phyloP scores from a whole-genome alignment of 2,329 filamentous ascomycete genomes.

The Colletotrichum orbiculare region DNA sequence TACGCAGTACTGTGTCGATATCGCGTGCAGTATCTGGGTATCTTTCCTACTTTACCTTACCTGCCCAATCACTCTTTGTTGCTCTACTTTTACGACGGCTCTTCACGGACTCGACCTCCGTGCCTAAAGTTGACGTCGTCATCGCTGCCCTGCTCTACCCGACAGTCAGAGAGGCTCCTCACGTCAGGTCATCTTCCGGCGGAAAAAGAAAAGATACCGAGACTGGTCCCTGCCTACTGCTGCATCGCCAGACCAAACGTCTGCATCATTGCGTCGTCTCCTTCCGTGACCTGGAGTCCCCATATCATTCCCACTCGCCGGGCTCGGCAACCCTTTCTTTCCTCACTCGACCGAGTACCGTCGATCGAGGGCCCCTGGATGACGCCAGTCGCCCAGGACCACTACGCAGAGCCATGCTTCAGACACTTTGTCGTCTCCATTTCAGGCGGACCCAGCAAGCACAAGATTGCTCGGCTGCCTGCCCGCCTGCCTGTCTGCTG shows the following conservation, averaged over 20 bases:
- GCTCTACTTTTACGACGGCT: no score
- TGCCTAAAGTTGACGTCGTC: no score
- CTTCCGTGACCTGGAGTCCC: conserved; percentile 20
- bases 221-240: conserved; percentile 3
- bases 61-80: no score
- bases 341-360: neutral
- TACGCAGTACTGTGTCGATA: no score
- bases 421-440: neutral
- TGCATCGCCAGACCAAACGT: conserved; percentile 15
- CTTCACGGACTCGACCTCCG: no score
- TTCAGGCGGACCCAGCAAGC: neutral
- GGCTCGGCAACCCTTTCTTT: conserved; percentile 7
- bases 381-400: conserved; percentile 2
- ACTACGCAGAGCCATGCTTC: conserved; percentile 5
- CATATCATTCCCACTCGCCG: conserved; percentile 11
- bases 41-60: neutral
- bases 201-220: conserved; percentile 1
- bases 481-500: neutral
- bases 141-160: conserved; percentile 3
- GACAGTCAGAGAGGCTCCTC: conserved; percentile 8
- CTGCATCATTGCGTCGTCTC: conserved; percentile 15
- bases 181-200: conserved; percentile 16
- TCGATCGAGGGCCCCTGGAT: conserved; percentile 12
- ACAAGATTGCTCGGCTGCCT: neutral
- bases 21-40: neutral